phyloP scores from a whole-genome alignment of 148 eudicot species.

The Linanthus parryae region DNA sequence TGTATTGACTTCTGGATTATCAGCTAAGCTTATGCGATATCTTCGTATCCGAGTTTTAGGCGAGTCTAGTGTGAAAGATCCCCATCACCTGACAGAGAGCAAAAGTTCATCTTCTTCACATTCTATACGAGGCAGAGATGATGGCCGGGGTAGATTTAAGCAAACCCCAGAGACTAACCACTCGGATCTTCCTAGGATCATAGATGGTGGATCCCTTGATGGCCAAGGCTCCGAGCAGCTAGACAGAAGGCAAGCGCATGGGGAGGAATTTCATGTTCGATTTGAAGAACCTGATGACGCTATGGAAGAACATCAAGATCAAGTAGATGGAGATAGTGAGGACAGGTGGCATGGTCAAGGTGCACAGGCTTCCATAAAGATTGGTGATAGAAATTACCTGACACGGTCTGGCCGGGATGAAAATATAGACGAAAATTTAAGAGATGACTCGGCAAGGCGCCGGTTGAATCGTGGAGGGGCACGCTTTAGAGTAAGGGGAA shows the following conservation, averaged over 20 bases:
- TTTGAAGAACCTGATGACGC: conserved; percentile 36
- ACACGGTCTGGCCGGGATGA: conserved; percentile 48
- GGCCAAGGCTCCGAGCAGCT: conserved; percentile 37
- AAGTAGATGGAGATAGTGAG: conserved; percentile 42
- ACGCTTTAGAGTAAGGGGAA: conserved; percentile 48
- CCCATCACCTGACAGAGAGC: conserved; percentile 35
- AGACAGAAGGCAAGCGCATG: conserved; percentile 36
- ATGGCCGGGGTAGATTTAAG: conserved; percentile 52
- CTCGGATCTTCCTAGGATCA: conserved; percentile 45
- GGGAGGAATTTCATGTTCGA: conserved; percentile 35
- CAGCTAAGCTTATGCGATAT: conserved; percentile 89
- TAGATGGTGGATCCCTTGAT: conserved; percentile 43
- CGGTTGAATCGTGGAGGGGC: conserved; percentile 40
- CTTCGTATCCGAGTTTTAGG: conserved; percentile 73
- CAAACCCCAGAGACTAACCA: conserved; percentile 47
- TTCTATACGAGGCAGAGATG: conserved; percentile 56
- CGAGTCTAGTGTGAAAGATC: conserved; percentile 62
- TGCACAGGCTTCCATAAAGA: conserved; percentile 41
- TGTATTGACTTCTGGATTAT: conserved; percentile 79
- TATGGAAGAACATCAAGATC: conserved; percentile 34
- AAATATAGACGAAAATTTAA: conserved; percentile 44
- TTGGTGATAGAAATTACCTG: conserved; percentile 35
- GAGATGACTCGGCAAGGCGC: conserved; percentile 58
- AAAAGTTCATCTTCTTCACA: conserved; percentile 35
- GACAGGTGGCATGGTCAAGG: conserved; percentile 45